Evolutionary conservation across 2,329 filamentous ascomycete genomes (phyloP), one percentile per base, ranked within the genome.

Genomic region (Aspergillus brunneoviolaceus): DNA sequence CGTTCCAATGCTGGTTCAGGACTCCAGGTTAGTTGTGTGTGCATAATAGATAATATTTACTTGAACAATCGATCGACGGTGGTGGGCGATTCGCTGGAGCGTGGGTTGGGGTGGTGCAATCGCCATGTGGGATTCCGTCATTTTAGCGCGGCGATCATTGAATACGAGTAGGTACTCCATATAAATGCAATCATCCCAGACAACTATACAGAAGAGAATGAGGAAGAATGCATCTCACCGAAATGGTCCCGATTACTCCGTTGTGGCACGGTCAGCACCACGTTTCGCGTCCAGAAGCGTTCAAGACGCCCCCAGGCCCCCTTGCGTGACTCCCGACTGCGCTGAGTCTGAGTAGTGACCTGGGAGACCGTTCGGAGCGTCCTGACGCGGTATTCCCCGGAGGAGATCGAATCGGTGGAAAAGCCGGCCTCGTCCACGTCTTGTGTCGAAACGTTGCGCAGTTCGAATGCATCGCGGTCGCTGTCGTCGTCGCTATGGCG

Each of bases 211-310:
- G 33, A 23, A 29, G 47, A 10, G 21, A 16, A 47, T 33, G 31
- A 4, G 23, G 19, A 31, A 42, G 4, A 35, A 35, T 50, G 33
- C 31, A 9, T 42, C 70, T 58, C 63, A 79, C 77, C 77, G 57
- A 75, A 76, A 66, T 79, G 73, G 65, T 79, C 77, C 4, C 77
- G 70, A 63, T 78, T 78, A 27, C 69, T 74, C 60, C 76, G 76
- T 54, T 77, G 74, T 11, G 74, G 64, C 14, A 79, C 76, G 0
- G 70, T 74, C 62, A 78, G 51, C 4, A 69, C 70, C 7, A 79
- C 71, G 64, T 77, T 60, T n/a, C 76, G 96, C 88, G 63, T 89
- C 91, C 76, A 99, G 95, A 48, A 98, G 85, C 70, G 94, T 86
- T 59, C 86, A 79, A 78, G 92, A 91, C 65, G 85, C 82, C 27